phyloP scores from a whole-genome alignment of 768 basidiomycete species.

The Agaricus subrufescens region DNA sequence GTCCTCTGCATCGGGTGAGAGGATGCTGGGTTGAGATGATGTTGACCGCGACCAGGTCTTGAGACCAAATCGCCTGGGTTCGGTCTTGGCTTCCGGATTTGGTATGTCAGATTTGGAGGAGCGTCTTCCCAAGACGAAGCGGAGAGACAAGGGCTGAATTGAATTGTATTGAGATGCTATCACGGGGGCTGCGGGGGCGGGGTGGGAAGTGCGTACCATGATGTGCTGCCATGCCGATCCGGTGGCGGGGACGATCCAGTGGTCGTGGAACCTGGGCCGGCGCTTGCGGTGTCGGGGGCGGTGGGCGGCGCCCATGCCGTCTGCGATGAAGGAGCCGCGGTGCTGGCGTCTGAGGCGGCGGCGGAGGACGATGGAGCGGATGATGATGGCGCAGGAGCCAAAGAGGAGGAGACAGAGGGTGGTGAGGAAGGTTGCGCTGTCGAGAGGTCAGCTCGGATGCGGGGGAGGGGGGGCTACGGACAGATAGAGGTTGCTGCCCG shows the following conservation, averaged over 20 bases:
- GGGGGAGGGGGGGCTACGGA: conserved; percentile 16
- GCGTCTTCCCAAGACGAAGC: background rate
- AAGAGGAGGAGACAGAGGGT: conserved; percentile 64
- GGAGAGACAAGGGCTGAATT: conserved; percentile 3
- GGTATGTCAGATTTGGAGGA: background rate
- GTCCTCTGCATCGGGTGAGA: background rate
- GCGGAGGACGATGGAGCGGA: conserved; percentile 59
- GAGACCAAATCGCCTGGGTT: background rate
- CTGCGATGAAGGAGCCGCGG: conserved; percentile 48
- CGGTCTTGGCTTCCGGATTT: background rate
- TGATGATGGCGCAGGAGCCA: conserved; percentile 59
- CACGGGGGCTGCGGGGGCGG: too few relatives aligned
- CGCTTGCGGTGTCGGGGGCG: conserved; percentile 35
- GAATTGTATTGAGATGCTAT: background rate
- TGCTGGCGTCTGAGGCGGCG: conserved; percentile 50
- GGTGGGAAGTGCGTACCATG: conserved; percentile 30
- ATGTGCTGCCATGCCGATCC: conserved; percentile 42
- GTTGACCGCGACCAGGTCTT: background rate
- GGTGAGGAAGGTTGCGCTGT: conserved; percentile 67
- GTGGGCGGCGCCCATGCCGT: conserved; percentile 38
- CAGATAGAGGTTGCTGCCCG: conserved; percentile 40
- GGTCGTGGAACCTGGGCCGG: conserved; percentile 48
- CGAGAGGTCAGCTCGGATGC: conserved; percentile 4
- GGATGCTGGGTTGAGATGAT: conserved; percentile 1
- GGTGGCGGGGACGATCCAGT: conserved; percentile 30